phyloP scores from a whole-genome alignment of 1,284 basidiomycete species.

The Microbotryum intermedium region DNA sequence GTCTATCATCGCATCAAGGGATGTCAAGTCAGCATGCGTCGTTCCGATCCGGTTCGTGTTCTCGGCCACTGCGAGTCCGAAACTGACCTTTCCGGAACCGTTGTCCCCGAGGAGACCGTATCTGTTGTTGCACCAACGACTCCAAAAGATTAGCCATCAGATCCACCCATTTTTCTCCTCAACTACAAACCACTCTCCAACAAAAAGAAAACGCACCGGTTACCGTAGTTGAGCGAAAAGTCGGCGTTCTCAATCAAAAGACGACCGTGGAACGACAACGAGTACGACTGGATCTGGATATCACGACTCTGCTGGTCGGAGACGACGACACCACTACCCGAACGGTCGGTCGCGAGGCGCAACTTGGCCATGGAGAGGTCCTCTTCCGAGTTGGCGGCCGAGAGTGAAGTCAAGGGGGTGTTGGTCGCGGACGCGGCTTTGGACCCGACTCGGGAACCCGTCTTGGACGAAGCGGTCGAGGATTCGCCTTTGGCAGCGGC shows the following conservation, averaged over 20 bases:
- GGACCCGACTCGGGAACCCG: slow-evolving; percentile 48
- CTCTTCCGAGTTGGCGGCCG: slow-evolving; percentile 35
- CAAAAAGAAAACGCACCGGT: slow-evolving; percentile 55
- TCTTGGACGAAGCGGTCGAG: slow-evolving; percentile 48
- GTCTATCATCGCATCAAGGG: slow-evolving; percentile 34
- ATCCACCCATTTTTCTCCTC: too few relatives aligned
- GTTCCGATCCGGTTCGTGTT: not conserved
- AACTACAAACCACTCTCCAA: too few relatives aligned
- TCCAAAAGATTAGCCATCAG: not conserved
- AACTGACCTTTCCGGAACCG: slow-evolving; percentile 85
- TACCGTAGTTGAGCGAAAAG: slow-evolving; percentile 91
- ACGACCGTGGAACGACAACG: slow-evolving; percentile 93
- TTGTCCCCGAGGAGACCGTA: slow-evolving; percentile 94
- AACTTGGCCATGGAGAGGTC: slow-evolving; percentile 71
- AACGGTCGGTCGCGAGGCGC: slow-evolving; percentile 77
- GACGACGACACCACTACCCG: slow-evolving; percentile 80
- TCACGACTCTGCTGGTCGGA: slow-evolving; percentile 88
- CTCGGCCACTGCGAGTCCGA: not conserved
- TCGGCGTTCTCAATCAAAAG: slow-evolving; percentile 83
- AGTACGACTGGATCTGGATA: slow-evolving; percentile 94
- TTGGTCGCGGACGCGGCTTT: slow-evolving; percentile 49
- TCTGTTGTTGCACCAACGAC: slow-evolving; percentile 31
- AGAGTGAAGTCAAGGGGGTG: slow-evolving; percentile 69
- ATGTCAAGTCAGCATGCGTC: not conserved
- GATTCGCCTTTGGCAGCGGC: slow-evolving; percentile 47